phyloP scores from a whole-genome alignment of 75 land plant genomes.

The Picea sitchensis region DNA sequence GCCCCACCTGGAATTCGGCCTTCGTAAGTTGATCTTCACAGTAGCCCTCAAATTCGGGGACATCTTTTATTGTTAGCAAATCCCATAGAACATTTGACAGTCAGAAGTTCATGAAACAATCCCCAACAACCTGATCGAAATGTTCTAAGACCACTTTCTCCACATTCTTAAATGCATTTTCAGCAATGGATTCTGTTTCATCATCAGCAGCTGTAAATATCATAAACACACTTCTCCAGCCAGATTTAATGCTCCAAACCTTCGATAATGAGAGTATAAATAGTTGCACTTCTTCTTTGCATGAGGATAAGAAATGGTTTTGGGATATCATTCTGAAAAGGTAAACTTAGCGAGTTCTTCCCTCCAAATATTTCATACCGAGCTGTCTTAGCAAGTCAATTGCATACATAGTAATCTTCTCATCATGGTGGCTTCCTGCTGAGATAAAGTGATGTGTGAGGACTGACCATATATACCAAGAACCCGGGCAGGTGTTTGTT shows the following conservation, averaged over 20 bases:
- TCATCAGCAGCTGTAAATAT: slow-evolving; percentile 92
- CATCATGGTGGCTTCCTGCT: slow-evolving; percentile 96
- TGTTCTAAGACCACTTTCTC: slow-evolving; percentile 97
- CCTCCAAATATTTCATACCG: slow-evolving; percentile 91
- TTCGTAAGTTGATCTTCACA: slow-evolving; percentile 99
- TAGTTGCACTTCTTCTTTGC: slow-evolving; percentile 56
- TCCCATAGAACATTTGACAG: slow-evolving; percentile 90
- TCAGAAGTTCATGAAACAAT: slow-evolving; percentile 88
- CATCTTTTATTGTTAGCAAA: slow-evolving; percentile 93
- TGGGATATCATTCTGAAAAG: slow-evolving; percentile 89
- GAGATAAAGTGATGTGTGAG: slow-evolving; percentile 81
- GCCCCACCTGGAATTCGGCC: slow-evolving; percentile 90
- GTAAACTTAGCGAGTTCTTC: slow-evolving; percentile 86
- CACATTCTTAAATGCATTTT: slow-evolving; percentile 94
- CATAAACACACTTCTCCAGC: slow-evolving; percentile 97
- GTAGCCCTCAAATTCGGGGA: slow-evolving; percentile 76
- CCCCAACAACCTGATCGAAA: slow-evolving; percentile 96
- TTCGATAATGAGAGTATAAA: slow-evolving; percentile 80
- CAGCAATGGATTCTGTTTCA: slow-evolving; percentile 79
- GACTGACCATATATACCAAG: slow-evolving; percentile 97
- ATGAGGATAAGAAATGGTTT: slow-evolving; percentile 94
- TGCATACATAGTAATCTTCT: slow-evolving; percentile 97
- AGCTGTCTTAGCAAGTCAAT: slow-evolving; percentile 93
- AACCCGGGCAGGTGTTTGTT: slow-evolving; percentile 90
- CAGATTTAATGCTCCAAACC: slow-evolving; percentile 89